Base-by-base conservation (phyloP, 202 grass and related monocot species). In the Zizania palustris region DNA sequence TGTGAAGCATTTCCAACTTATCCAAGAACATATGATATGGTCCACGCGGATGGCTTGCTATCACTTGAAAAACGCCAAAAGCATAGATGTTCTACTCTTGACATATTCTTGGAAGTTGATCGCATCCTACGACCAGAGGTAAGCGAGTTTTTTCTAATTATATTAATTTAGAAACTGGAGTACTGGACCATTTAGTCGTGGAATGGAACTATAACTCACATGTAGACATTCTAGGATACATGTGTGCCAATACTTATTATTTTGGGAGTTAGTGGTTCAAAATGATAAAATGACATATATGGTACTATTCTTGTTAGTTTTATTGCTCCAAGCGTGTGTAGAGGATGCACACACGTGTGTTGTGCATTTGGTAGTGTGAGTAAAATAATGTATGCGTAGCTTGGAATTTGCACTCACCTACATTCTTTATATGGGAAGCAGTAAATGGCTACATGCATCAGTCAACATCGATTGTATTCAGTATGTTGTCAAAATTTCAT, bases 21-120 rank as follows among this genome's bases (percentile, higher is more conserved):
- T 82, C 96, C 96, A 46, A 93, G 96, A 87, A 96, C 96, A 79
- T 99, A 99, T 85, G 96, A 99, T 90, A 89, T 93, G 96, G 92
- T 99, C 63, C 96, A 99, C 67, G 92, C 92, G 76, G 87, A 99
- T 77, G 96, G 96, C 43, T 82, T 99, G 76, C 78, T 99, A 43
- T 96, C 92, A 54, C 87, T 99, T 76, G 85, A 90, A 68, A 83
- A 73, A 65, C 60, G 20, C 40, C 63, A 75, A 5, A 96, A 89
- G 60, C 82, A 76, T 65, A 89, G 90, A 71, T 99, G 96, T 80
- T 87, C 90, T 45, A 87, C 83, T 65, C 81, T 99, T 62, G 90
- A 96, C 56, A 99, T 93, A 75, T 96, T 99, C 71, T 71, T 99
- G 78, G 96, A 99, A 88, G 85, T 99, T 81, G 96, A 96, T 83